These are phyloP conservation scores for Apocynum venetum DNA, from an alignment of 257 asterid species.

Conservation along the genomic window DNA sequence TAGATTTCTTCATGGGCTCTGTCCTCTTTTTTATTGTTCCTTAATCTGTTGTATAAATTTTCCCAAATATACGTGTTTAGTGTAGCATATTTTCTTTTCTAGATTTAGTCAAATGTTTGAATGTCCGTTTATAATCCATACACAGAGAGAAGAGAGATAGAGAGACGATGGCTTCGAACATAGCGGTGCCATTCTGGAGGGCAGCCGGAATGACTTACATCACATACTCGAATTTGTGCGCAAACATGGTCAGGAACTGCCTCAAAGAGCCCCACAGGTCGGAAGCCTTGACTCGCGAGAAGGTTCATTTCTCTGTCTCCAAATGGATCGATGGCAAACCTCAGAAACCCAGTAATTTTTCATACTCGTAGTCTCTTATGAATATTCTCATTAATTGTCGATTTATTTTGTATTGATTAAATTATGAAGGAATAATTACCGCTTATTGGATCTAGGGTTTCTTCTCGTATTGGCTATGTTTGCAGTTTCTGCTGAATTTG, in stretches of 20 bases:
- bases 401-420: not conserved
- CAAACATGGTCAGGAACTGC: conserved; percentile 81
- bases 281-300: conserved; percentile 75
- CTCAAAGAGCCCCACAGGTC: conserved; percentile 74
- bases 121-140: not conserved
- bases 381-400: not conserved
- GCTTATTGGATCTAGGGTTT: conserved; percentile 1
- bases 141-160: not conserved
- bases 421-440: not conserved
- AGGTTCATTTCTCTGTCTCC: conserved; percentile 71
- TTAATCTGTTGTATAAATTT: not conserved
- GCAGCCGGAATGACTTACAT: conserved; percentile 91
- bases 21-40: not conserved
- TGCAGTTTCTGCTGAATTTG: not conserved
- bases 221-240: conserved; percentile 79
- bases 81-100: not conserved
- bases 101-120: not conserved
- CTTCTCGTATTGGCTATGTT: not conserved
- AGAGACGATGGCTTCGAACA: conserved; percentile 35
- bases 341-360: conserved; percentile 58
- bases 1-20: not conserved
- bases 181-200: conserved; percentile 68
- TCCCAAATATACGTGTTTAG: not conserved
- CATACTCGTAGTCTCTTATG: not conserved
- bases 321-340: conserved; percentile 80